Base-by-base conservation (phyloP, 352 stramenopile genomes). In the Phytophthora sp. region DNA sequence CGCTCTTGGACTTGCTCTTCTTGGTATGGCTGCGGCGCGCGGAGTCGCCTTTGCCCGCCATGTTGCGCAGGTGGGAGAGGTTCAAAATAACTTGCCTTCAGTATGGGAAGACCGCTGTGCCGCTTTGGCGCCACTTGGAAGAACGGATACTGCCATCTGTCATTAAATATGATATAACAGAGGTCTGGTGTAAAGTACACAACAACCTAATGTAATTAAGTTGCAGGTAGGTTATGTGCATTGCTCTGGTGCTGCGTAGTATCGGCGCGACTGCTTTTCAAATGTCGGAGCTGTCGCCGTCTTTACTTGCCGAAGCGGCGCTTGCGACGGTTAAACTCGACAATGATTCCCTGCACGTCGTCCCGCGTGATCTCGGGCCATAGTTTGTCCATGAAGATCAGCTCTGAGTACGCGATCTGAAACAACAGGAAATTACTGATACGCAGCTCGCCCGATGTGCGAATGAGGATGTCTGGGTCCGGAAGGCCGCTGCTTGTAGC, bases 351-450 rank as follows among this genome's bases (percentile, higher is more conserved):
- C 42, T 82, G 59, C 53, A 98, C 79, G 61, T 97, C 90, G 24
- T 89, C 67, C 18, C 72, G 77, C 41, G 81, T 96, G 65, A 99
- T 85, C 69, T 98, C 96, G 26, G 96, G 97, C 96, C 96, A 99
- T 38, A 94, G 84, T 74, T 99, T 99, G 64, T 97, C 82, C 39
- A 96, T 84, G 70, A 99, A 97, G 63, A 97, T 95, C 13, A 99
- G 73, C 77, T 99, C 96, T 39, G 94, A 76, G 82, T 99, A 98
- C 26, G 95, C 95, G 42, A 91, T 86, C 72, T 99, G 94, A 81
- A 90, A 99, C 7, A 99, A 73, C 44, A 99, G 67, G 70, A 99
- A 99, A 74, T 99, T 99, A 73, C 90, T 98, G 42, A 99, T 82
- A 44, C 97, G 91, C 51, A 87, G 71, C 71, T 99, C 96, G 15